Percentiles rank a stretch among this genome's conserved stretches.
Conservation (phyloP, 257 asterid species). For the Dorcoceras hygrometricum region DNA sequence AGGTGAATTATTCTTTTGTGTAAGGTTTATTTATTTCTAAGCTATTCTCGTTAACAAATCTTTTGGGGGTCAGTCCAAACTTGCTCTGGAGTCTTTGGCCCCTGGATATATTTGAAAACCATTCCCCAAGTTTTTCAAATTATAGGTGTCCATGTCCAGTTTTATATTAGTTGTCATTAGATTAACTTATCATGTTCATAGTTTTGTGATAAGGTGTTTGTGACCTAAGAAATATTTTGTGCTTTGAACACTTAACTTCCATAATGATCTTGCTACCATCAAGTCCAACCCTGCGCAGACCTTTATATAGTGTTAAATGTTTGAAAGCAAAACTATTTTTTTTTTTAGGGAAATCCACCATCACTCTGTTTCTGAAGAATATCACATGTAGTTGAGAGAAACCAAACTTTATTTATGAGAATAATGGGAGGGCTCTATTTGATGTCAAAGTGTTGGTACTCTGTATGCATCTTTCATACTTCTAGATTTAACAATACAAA, state of each 20-base stretch:
- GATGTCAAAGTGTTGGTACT: neutral
- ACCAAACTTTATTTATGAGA: too few species aligned
- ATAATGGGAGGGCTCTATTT: neutral
- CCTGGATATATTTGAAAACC: neutral
- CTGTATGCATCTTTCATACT: neutral
- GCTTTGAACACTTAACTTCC: neutral
- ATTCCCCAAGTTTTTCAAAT: neutral
- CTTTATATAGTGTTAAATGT: neutral
- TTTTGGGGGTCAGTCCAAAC: neutral
- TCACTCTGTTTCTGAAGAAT: neutral
- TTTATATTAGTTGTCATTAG: too few species aligned
- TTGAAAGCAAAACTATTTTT: neutral
- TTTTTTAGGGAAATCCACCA: neutral
- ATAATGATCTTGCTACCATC: neutral
- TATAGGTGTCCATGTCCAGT: neutral
- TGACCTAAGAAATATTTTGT: neutral
- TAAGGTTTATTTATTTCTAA: neutral
- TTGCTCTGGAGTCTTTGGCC: neutral
- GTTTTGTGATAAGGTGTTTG: neutral
- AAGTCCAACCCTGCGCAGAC: neutral
- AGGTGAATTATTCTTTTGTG: constrained; percentile 41
- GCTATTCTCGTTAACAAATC: neutral
- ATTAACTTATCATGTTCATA: neutral
- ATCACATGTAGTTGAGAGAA: neutral
- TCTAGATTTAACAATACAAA: neutral